These are phyloP conservation scores for Calonectria hongkongensis DNA, from an alignment of 2,329 filamentous ascomycete species.

Conservation along the genomic window DNA sequence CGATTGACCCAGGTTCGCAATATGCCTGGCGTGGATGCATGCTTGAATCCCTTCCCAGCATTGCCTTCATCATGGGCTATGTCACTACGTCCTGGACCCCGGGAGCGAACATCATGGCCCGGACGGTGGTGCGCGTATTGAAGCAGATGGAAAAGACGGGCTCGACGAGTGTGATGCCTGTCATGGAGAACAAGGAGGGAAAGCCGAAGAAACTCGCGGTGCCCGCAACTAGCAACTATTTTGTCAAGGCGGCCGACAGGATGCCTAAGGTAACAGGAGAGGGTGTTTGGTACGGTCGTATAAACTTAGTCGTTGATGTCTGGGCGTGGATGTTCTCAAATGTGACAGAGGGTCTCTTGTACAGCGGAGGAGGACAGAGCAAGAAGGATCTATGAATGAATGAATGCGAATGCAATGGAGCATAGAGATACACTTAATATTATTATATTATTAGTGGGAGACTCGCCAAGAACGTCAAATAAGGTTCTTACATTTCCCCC, in stretches of 20 bases:
- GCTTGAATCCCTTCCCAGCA: conserved; percentile 80
- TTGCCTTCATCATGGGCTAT: conserved; percentile 78
- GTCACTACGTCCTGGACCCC: conserved; percentile 81
- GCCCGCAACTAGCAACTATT: conserved; percentile 58
- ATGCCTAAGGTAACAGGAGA: conserved; percentile 61
- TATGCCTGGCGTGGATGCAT: conserved; percentile 80
- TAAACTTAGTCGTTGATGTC: conserved; percentile 55
- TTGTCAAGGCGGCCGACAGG: conserved; percentile 59
- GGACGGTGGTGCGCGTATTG: conserved; percentile 70
- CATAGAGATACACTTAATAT: not conserved
- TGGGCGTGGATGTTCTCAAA: conserved; percentile 57
- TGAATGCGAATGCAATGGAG: not conserved
- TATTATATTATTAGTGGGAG: not conserved
- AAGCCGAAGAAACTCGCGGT: conserved; percentile 54
- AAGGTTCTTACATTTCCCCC: not conserved
- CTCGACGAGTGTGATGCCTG: conserved; percentile 67
- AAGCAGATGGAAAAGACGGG: conserved; percentile 70
- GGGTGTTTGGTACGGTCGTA: conserved; percentile 61
- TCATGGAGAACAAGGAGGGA: conserved; percentile 55
- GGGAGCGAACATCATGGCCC: conserved; percentile 73
- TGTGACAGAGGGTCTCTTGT: conserved; percentile 58
- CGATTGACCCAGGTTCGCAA: conserved; percentile 67
- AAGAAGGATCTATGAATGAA: conserved; percentile 50
- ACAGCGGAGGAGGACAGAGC: conserved; percentile 48
- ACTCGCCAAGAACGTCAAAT: not conserved